phyloP scores from a whole-genome alignment of 768 basidiomycete species.

The Artomyces pyxidatus region DNA sequence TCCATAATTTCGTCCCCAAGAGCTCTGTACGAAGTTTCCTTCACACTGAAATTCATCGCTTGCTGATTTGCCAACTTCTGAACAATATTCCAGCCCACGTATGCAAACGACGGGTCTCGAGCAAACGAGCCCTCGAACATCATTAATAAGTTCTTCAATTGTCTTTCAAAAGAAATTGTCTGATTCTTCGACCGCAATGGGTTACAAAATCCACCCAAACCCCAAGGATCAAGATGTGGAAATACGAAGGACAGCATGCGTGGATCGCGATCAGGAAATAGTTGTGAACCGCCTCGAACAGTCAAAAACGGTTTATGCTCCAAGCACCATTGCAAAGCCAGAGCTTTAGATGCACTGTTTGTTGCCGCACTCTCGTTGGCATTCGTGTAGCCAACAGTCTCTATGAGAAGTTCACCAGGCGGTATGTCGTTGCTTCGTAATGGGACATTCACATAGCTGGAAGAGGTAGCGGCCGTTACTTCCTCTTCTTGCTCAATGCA shows the following conservation, averaged over 20 bases:
- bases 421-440: too few species aligned
- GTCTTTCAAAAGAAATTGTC: slow-evolving; percentile 23
- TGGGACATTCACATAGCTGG: background rate
- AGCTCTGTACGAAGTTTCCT: background rate
- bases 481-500: background rate
- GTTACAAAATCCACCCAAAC: slow-evolving; percentile 35
- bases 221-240: slow-evolving; percentile 36
- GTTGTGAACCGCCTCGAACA: background rate
- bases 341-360: background rate
- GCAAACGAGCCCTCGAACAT: slow-evolving; percentile 25
- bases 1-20: background rate
- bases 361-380: background rate
- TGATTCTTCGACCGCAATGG: background rate
- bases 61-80: background rate
- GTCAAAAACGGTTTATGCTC: background rate
- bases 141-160: slow-evolving; percentile 27
- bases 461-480: background rate
- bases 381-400: background rate
- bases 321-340: background rate
- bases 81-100: background rate
- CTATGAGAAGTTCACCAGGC: background rate
- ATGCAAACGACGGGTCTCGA: background rate
- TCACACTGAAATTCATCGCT: background rate
- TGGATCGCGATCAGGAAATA: slow-evolving; percentile 20
- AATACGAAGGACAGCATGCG: slow-evolving; percentile 31